Base-by-base conservation (phyloP, 75 land plant genomes). In the Cupressus sempervirens region DNA sequence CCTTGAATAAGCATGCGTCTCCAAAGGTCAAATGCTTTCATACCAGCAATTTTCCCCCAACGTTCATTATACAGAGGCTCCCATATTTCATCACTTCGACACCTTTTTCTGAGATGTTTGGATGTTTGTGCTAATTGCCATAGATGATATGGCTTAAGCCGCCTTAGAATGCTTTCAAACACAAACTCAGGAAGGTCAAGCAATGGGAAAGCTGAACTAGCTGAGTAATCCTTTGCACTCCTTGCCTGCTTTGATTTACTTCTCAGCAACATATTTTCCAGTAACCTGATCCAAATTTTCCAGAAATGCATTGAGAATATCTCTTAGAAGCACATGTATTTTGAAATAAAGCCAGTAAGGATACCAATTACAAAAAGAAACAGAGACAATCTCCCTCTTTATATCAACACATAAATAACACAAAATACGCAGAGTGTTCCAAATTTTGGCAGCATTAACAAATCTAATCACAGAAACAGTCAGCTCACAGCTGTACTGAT, bases 141-240 rank as follows among this genome's bases (percentile, higher is more conserved):
- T 23, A 91, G 87, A 34, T 76, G 50, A 3, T 79, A 75, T 23
- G 91, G 86, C 5, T 86, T 58, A 18, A 89, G 80, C 53, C 89
- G 77, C 13, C 77, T 45, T 10, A 91, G 87, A 50, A 91, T 84
- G 43, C 53, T 87, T 30, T 91, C 92, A 46, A 87, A n/a, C 8
- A 86, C 87, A 43, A 91, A 85, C 65, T 91, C 92, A 0, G 92
- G 92, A 56, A 91, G 83, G 81, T 89, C 92, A 8, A 91, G 85
- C 26, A 89, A 35, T 35, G 74, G 68, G 38, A 54, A 83, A 6
- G 0, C 26, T 9, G 88, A 85, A 54, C 43, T 54, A 29, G 36
- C 48, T 35, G 77, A 84, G 0, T 45, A 1, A n/a, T 45, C 73
- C 58, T 86, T 86, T 52, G 45, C 88, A 52, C 58, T 87, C 56